Conservation (phyloP, 192 early-diverging fungal genomes). For the Coemansia sp. region DNA sequence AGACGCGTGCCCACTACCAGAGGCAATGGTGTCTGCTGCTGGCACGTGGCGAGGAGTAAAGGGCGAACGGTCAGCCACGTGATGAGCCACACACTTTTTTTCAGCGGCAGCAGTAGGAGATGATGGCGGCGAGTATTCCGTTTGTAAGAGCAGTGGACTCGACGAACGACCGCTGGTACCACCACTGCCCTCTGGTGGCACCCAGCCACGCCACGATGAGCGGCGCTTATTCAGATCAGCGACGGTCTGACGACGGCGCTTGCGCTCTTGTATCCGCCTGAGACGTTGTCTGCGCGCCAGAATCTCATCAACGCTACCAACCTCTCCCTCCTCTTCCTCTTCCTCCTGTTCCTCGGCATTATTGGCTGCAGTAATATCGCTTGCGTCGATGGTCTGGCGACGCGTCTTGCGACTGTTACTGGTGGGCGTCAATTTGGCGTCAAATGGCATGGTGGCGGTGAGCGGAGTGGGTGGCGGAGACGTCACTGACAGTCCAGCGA, state of each 20-base stretch:
- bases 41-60: too few species aligned
- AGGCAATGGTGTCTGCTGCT: not conserved
- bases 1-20: not conserved
- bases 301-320: constrained; percentile 8
- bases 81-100: not conserved
- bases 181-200: too few species aligned
- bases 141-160: too few species aligned
- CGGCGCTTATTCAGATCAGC: constrained; percentile 44
- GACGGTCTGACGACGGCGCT: constrained; percentile 41
- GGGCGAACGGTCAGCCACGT: not conserved
- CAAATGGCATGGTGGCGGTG: too few species aligned
- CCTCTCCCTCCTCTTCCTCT: constrained; percentile 2
- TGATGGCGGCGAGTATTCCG: constrained; percentile 32
- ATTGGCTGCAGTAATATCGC: too few species aligned
- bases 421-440: not conserved
- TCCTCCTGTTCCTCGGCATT: not conserved
- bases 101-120: too few species aligned
- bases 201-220: constrained; percentile 56
- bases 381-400: constrained; percentile 18
- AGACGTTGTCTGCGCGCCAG: constrained; percentile 37
- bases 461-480: not conserved
- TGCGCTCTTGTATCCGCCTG: constrained; percentile 50
- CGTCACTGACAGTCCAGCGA: not conserved
- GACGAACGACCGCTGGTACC: too few species aligned
- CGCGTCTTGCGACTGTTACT: constrained; percentile 5